Evolutionary conservation across 1,284 basidiomycete genomes (phyloP), one percentile per base, ranked within the genome.

Genomic region (Cutaneotrichosporon arboriforme): DNA sequence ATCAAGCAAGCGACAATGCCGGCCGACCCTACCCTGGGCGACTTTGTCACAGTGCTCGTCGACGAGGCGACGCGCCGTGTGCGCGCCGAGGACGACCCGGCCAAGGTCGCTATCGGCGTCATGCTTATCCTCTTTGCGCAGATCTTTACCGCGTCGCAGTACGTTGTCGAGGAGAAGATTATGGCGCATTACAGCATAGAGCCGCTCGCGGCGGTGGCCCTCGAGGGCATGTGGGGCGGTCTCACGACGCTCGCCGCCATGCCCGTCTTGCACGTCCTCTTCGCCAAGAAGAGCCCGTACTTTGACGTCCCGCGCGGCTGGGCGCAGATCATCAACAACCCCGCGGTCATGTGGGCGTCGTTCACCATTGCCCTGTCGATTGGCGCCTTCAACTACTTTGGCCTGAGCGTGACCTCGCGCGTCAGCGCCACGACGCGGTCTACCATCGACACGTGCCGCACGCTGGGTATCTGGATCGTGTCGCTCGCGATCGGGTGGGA

Each of bases 91-190:
- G 73, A 74, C 34, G 71, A 74, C 62, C 69, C 71, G 2, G 70
- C 69, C 20, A 70, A 71, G 51, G 71, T 76, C 21, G 68, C 69
- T 18, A 55, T 81, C 15, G 79, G 96, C 52, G 85, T 98, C 34
- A 83, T 89, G 67, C 86, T 98, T 69, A 83, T 98, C 53, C 78
- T 97, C 37, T 92, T 96, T 67, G 94, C 96, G n/a, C 96, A 98
- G 76, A 77, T 97, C 58, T 98, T 79, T 49, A 68, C 65, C 2
- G 73, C 75, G 8, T 64, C 68, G 34, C 74, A 76, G 60, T 75
- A 73, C 55, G 71, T 97, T 44, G 80, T 96, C n/a, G 94, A 97
- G 79, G 89, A 91, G 76, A 90, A 87, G 78, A 90, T 97, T 67
- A 85, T 97, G 85, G 81, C 83, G 40, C 82, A 82, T 49, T 94